These are phyloP conservation scores for Rhytidiadelphus loreus DNA, from an alignment of 225 moss, liverwort and hornwort species.

Conservation along the genomic window DNA sequence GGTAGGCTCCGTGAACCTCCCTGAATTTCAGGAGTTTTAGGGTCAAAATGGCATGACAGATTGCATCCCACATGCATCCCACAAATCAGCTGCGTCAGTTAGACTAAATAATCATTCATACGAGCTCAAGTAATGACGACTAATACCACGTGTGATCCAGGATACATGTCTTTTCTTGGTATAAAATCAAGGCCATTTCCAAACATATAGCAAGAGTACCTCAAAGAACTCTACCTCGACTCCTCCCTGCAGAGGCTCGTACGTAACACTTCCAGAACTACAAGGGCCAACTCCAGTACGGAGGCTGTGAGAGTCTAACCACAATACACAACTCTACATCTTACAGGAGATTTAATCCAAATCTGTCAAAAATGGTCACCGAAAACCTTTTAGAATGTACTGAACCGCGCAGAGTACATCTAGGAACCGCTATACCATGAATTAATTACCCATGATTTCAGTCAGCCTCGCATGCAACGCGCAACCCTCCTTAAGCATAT, in stretches of 20 bases:
- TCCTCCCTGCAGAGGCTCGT: neutral
- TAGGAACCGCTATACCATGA: neutral
- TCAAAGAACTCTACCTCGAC: neutral
- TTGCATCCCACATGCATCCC: neutral
- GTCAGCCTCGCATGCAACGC: constrained; percentile 42
- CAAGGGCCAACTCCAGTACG: neutral
- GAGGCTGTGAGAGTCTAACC: neutral
- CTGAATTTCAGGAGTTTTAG: neutral
- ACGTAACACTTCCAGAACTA: neutral
- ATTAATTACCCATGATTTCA: constrained; percentile 17
- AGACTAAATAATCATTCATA: neutral
- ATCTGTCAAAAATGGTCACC: neutral
- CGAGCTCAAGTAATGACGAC: neutral
- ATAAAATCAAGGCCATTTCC: neutral
- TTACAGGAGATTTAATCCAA: neutral
- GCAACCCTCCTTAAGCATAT: constrained; percentile 85
- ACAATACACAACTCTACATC: neutral
- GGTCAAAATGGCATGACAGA: neutral
- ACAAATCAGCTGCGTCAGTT: neutral
- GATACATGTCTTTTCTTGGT: neutral
- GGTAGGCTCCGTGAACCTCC: neutral
- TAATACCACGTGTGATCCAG: neutral
- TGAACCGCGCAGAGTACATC: neutral
- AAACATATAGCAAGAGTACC: neutral
- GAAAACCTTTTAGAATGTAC: neutral